These are phyloP conservation scores for Jacaranda mimosifolia DNA, from an alignment of 257 asterid genomes.

Conservation along the genomic window DNA sequence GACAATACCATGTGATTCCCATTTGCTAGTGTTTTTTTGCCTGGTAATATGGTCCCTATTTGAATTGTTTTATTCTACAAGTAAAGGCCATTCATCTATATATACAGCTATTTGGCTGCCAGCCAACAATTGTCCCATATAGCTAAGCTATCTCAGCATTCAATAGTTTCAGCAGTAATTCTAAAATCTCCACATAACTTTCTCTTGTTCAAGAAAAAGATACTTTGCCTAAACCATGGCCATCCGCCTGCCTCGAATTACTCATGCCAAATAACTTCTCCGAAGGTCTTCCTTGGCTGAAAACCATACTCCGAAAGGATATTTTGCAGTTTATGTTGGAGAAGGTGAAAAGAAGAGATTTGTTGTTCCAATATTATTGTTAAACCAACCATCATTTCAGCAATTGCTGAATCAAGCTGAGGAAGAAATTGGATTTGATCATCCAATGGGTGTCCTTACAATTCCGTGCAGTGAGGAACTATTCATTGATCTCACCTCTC, in stretches of 20 bases:
- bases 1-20: too few relatives aligned
- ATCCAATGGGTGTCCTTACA: conserved; percentile 46
- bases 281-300: not conserved
- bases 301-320: not conserved
- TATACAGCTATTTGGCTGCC: not conserved
- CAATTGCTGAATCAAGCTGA: conserved; percentile 32
- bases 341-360: conserved; percentile 38
- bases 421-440: conserved; percentile 41
- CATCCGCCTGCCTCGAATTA: not conserved
- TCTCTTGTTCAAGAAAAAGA: not conserved
- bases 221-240: not conserved
- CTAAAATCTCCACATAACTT: not conserved
- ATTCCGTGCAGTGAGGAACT: conserved; percentile 31
- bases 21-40: not conserved
- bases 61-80: not conserved
- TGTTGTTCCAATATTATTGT: conserved; percentile 40
- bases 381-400: conserved; percentile 41
- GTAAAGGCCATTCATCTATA: not conserved
- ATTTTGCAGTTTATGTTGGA: conserved; percentile 48
- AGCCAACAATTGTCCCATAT: not conserved
- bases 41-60: not conserved
- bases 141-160: too few relatives aligned
- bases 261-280: not conserved
- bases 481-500: conserved; percentile 40
- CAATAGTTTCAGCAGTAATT: not conserved